phyloP scores from a whole-genome alignment of 495 filamentous ascomycete species.

The Achaetomiella virescens region DNA sequence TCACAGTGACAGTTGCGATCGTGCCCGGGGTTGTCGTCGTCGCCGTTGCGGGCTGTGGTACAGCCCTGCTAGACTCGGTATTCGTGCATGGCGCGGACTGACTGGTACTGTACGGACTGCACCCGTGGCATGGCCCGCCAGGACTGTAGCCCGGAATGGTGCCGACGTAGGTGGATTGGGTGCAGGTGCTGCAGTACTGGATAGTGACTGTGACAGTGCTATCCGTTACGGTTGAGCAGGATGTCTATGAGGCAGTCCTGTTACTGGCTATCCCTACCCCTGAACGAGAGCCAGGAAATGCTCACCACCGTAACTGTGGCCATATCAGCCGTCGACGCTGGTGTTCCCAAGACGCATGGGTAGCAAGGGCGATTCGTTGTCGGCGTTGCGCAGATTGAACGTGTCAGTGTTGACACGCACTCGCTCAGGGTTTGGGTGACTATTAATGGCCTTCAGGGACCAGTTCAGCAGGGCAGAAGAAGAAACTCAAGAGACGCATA shows the following conservation, averaged over 20 bases:
- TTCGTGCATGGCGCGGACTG: neutral
- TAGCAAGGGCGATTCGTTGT: slow-evolving; percentile 34
- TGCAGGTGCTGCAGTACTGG: slow-evolving; percentile 27
- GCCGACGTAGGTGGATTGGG: slow-evolving; percentile 22
- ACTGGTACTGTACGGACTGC: slow-evolving; percentile 11
- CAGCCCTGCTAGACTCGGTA: neutral
- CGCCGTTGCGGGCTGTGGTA: neutral
- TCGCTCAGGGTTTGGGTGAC: slow-evolving; percentile 22
- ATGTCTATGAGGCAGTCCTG: slow-evolving; percentile 14
- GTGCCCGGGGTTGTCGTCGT: neutral
- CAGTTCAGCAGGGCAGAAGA: too few species aligned
- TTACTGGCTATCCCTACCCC: too few species aligned
- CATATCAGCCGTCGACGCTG: slow-evolving; percentile 17
- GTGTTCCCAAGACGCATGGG: slow-evolving; percentile 27
- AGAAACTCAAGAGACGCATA: neutral
- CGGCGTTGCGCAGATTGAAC: slow-evolving; percentile 36
- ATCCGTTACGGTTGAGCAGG: slow-evolving; percentile 17
- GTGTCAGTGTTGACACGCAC: slow-evolving; percentile 25
- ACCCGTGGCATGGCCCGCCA: slow-evolving; percentile 26
- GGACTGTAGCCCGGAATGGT: slow-evolving; percentile 30
- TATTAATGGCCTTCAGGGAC: slow-evolving; percentile 1
- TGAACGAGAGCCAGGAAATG: too few species aligned
- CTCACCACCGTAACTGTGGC: slow-evolving; percentile 33
- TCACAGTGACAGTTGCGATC: neutral
- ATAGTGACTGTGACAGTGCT: slow-evolving; percentile 25